Percentiles rank a stretch among this genome's conserved stretches.
Evolutionary conservation across 2,329 filamentous ascomycete species (phyloP).

Genomic region (Colletotrichum cuscutae): DNA sequence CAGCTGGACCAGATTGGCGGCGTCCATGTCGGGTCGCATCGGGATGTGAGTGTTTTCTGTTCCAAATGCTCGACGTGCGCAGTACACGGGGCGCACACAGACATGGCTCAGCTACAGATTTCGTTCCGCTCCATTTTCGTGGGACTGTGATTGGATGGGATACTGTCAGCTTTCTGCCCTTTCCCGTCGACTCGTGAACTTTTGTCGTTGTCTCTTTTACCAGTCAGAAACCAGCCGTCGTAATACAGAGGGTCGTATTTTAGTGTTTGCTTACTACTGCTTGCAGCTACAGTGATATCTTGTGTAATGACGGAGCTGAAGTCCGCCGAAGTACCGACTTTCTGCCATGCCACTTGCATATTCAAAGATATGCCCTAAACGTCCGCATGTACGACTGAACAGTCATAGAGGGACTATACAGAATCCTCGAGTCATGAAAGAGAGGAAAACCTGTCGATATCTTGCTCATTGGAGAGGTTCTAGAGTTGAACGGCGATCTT

Average conservation of each 20-base stretch:
- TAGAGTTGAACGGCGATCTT: not conserved
- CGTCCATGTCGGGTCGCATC: constrained; percentile 23
- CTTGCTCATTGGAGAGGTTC: not conserved
- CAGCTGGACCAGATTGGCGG: constrained; percentile 23
- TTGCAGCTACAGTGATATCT: not conserved
- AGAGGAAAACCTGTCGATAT: not conserved
- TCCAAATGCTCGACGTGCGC: no score
- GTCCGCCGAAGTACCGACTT: not conserved
- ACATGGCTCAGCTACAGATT: not conserved
- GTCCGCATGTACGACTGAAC: not conserved
- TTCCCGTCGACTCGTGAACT: not conserved
- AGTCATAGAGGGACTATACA: not conserved
- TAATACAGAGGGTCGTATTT: not conserved
- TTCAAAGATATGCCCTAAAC: not conserved
- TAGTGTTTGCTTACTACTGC: not conserved
- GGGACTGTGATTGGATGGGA: constrained; percentile 2
- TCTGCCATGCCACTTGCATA: not conserved
- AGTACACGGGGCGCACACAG: not conserved
- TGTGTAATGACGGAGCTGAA: not conserved
- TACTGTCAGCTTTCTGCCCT: not conserved
- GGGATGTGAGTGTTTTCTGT: constrained; percentile 5
- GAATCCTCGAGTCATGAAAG: not conserved
- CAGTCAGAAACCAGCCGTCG: not conserved
- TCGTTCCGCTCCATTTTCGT: constrained; percentile 29
- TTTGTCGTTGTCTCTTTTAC: not conserved